Conservation (phyloP, 2,329 filamentous ascomycete genomes). For the Teratosphaeriaceae sp. region DNA sequence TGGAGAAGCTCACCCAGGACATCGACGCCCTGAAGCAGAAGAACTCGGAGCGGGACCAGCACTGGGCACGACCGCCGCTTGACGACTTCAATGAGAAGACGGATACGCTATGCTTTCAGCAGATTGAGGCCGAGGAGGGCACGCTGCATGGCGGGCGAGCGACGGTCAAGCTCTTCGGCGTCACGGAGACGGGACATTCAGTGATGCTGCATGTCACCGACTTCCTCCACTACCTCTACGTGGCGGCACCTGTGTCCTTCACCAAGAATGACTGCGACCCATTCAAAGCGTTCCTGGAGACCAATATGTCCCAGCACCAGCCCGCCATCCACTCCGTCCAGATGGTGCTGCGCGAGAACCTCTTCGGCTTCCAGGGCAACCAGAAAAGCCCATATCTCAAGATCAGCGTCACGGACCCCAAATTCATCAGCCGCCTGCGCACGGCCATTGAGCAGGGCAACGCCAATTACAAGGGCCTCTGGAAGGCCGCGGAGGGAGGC, state of each 20-base stretch:
- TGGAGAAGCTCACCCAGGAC: conserved; percentile 94
- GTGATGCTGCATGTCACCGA: conserved; percentile 91
- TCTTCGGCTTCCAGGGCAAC: conserved; percentile 93
- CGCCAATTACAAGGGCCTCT: conserved; percentile 87
- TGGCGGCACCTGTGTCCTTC: conserved; percentile 81
- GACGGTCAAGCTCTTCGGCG: conserved; percentile 87
- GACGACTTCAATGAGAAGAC: conserved; percentile 55
- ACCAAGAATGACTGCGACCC: conserved; percentile 67
- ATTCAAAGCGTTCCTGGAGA: conserved; percentile 76
- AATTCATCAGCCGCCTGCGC: conserved; percentile 70
- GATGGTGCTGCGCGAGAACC: conserved; percentile 78
- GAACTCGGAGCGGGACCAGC: conserved; percentile 88
- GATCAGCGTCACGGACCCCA: conserved; percentile 86
- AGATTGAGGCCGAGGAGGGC: conserved; percentile 92
- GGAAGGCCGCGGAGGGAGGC: conserved; percentile 63
- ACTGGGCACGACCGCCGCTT: conserved; percentile 68
- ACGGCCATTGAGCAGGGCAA: conserved; percentile 65
- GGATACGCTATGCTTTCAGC: conserved; percentile 80
- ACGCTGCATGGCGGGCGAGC: conserved; percentile 67
- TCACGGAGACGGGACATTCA: conserved; percentile 81
- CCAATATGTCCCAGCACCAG: conserved; percentile 65
- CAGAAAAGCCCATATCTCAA: conserved; percentile 87
- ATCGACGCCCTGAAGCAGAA: conserved; percentile 77
- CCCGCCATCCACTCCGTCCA: conserved; percentile 72
- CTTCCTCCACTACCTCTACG: conserved; percentile 94